Conservation (phyloP, 2,329 filamentous ascomycete genomes). For the Trichoderma sp. region DNA sequence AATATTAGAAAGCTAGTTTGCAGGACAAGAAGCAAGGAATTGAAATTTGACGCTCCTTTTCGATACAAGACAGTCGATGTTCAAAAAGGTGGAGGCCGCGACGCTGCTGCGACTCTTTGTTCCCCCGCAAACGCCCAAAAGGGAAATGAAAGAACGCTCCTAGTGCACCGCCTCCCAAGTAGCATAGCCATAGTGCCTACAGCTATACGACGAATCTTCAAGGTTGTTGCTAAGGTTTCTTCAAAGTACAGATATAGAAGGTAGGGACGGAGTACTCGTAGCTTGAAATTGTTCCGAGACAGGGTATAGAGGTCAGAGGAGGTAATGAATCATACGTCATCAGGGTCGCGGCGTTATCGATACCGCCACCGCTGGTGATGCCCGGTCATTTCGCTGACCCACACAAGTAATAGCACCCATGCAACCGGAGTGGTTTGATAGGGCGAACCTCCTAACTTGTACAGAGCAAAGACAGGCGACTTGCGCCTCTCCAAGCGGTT, state of each 20-base stretch:
- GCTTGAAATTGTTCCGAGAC: background rate
- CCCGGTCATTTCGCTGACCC: constrained; percentile 11
- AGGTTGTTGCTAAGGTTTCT: background rate
- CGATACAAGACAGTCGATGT: background rate
- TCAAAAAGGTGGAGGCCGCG: background rate
- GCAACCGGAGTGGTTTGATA: background rate
- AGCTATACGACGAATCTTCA: background rate
- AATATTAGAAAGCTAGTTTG: constrained; percentile 14
- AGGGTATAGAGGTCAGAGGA: no score
- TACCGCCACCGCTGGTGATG: background rate
- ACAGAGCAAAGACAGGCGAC: background rate
- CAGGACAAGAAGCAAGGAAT: constrained; percentile 10
- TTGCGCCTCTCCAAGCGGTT: background rate
- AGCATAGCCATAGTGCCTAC: background rate
- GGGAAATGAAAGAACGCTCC: background rate
- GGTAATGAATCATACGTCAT: constrained; percentile 3
- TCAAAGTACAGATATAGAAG: background rate
- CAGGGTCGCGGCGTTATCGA: constrained; percentile 15
- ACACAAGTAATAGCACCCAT: background rate
- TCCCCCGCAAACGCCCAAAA: background rate
- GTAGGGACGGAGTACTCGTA: no score
- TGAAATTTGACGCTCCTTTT: constrained; percentile 10
- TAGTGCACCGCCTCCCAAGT: background rate
- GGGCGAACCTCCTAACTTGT: constrained; percentile 7
- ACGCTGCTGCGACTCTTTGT: background rate